Evolutionary conservation across 495 filamentous ascomycete species (phyloP).

Genomic region (Lindgomyces ingoldianus): DNA sequence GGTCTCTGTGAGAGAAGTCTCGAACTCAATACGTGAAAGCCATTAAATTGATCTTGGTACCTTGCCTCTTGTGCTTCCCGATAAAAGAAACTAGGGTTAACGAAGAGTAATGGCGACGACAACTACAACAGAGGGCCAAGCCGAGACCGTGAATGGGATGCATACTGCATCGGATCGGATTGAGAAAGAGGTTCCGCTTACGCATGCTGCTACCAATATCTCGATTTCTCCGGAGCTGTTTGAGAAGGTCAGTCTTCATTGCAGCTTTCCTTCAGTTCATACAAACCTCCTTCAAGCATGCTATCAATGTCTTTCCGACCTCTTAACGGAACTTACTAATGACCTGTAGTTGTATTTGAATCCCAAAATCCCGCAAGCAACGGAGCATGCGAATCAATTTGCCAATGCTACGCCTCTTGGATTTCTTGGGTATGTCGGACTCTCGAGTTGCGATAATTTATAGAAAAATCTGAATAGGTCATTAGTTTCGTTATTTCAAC

Average conservation of each 20-base stretch:
- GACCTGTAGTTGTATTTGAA: constrained; percentile 52
- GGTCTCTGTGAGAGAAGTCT: too few species aligned
- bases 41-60: too few species aligned
- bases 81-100: too few species aligned
- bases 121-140: background rate
- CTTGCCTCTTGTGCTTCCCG: too few species aligned
- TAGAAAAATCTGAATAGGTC: background rate
- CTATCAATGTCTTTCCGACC: too few species aligned
- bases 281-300: too few species aligned
- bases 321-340: too few species aligned
- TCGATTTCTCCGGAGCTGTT: constrained; percentile 57
- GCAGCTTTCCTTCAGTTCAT: too few species aligned
- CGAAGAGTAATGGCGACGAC: background rate
- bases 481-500: constrained; percentile 51
- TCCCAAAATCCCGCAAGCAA: constrained; percentile 53
- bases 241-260: constrained; percentile 48
- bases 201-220: constrained; percentile 28
- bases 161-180: constrained; percentile 6
- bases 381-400: constrained; percentile 58
- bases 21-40: too few species aligned
- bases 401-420: constrained; percentile 48
- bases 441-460: background rate
- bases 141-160: background rate
- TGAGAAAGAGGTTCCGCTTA: constrained; percentile 12
- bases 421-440: constrained; percentile 48